Evolutionary conservation across 495 filamentous ascomycete genomes (phyloP), one percentile per base, ranked within the genome.

Genomic region (Hypomontagnella monticulosa): DNA sequence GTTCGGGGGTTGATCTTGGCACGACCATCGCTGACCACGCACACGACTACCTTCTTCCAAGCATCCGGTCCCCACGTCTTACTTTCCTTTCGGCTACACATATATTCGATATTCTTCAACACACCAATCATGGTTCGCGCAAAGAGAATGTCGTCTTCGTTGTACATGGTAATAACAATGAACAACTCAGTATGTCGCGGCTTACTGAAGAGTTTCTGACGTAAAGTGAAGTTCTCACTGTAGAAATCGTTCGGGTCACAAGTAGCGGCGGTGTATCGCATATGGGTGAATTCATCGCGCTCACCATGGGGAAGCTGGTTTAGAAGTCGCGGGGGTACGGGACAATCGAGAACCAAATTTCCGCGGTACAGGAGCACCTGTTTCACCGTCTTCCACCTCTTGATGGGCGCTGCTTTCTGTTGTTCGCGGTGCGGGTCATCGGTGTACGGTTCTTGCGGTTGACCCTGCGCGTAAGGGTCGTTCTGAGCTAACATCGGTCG

Each of bases 21-120:
- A 88, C 95, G 95, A 57, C 96, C 96, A 69, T 99, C 96, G 63
- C 93, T 97, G 57, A 99, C 94, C 15, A 99, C 88, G 73, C 96
- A 99, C 12, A 99, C 96, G 10, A 99, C 96, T 63, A 99, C 96
- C 81, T 98, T 98, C 81, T 98, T 98, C 96, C 96, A 99, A 4
- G 93, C 92, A 70, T 99, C 95, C 76, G 91, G 93, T 58, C 96
- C 96, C 96, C 96, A 99, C 0, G 93, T 99, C 78, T 94, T 96
- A 75, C 93, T 97, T 66, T 88, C 89, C 4, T 88, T 90, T 34
- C 94, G 84, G 36, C 87, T 91, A 80, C 93, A 96, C 91, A 99
- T 96, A 79, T 93, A 92, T 77, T 97, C 92, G 66, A 99, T 90
- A 73, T 99, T 99, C 80, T 97, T 97, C 81, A 98, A 90, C 0